These are phyloP conservation scores for Fusarium pseudonygamai DNA, from an alignment of 2,329 filamentous ascomycete species.

Conservation along the genomic window DNA sequence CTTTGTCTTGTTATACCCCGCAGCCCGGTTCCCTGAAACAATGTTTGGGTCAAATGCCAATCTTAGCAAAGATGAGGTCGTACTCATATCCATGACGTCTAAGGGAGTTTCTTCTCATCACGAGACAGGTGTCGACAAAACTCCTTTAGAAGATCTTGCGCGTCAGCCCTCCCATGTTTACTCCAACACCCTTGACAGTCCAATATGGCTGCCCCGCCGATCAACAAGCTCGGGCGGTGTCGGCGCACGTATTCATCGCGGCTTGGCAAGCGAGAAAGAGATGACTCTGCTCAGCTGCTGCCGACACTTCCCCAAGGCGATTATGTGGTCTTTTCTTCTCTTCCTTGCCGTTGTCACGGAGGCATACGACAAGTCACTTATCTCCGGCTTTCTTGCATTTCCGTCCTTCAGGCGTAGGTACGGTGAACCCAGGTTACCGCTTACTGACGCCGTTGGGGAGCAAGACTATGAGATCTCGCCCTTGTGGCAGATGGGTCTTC, in stretches of 20 bases:
- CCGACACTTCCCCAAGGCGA: conserved; percentile 21
- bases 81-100: background rate
- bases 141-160: background rate
- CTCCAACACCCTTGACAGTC: background rate
- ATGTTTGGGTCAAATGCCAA: background rate
- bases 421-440: conserved; percentile 19
- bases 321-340: conserved; percentile 20
- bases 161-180: background rate
- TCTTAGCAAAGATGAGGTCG: background rate
- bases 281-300: conserved; percentile 13
- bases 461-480: conserved; percentile 13
- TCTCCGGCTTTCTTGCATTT: conserved; percentile 7
- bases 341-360: conserved; percentile 31
- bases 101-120: background rate
- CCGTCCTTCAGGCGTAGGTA: conserved; percentile 30
- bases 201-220: conserved; percentile 4
- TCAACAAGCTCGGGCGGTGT: conserved; percentile 12
- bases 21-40: background rate
- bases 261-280: conserved; percentile 13
- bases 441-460: background rate
- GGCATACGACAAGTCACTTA: conserved; percentile 13
- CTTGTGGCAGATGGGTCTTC: background rate
- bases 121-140: no score
- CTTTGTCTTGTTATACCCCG: background rate
- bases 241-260: background rate